These are phyloP conservation scores for Selenicereus undatus DNA, from an alignment of 148 eudicot species.

Conservation along the genomic window DNA sequence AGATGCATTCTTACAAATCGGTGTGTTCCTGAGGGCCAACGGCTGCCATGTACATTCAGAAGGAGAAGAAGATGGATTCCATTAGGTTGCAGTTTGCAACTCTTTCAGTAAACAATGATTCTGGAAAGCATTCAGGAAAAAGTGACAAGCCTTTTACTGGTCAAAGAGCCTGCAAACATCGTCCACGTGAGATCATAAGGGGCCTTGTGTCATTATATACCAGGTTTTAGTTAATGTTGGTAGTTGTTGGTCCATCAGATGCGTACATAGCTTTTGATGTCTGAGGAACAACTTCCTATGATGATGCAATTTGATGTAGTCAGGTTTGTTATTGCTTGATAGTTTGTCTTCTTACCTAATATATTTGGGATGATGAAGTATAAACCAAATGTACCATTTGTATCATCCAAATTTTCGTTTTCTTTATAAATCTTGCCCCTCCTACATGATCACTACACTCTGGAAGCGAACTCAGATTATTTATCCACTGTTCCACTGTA, in stretches of 20 bases:
- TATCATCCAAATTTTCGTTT: neutral
- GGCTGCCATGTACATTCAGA: neutral
- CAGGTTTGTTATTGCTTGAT: neutral
- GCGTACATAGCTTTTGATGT: neutral
- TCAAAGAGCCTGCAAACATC: neutral
- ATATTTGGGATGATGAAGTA: no score
- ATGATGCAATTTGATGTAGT: neutral
- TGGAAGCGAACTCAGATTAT: no score
- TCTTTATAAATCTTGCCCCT: neutral
- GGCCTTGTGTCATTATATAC: no score
- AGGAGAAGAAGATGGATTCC: neutral
- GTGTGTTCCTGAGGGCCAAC: neutral
- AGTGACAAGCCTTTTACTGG: neutral
- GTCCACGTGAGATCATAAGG: no score
- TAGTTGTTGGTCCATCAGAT: neutral
- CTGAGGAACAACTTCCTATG: neutral
- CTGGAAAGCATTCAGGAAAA: neutral
- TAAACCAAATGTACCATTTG: neutral
- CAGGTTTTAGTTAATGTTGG: neutral
- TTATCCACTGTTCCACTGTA: no score
- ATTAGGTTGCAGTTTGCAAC: neutral
- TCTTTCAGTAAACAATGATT: neutral
- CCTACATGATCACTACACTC: neutral
- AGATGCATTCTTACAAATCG: neutral
- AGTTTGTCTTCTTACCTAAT: no score